These are phyloP conservation scores for Hypoxylon sp. DNA, from an alignment of 2,329 filamentous ascomycete species.

Conservation along the genomic window DNA sequence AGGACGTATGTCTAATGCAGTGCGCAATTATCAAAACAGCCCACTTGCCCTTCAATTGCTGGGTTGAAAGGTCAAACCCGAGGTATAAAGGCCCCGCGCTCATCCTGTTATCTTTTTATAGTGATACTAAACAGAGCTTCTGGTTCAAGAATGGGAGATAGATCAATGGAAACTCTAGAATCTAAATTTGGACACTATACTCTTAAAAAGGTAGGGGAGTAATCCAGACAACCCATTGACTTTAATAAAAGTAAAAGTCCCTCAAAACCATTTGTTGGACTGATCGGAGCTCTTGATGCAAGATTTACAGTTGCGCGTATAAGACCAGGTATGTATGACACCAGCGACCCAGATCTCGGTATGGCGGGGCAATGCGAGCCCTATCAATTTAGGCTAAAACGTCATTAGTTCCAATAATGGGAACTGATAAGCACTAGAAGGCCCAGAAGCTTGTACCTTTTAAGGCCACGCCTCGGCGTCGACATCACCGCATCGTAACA, in stretches of 20 bases:
- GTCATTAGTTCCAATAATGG: conserved; percentile 37
- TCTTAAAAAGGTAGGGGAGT: not conserved
- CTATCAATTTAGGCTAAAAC: conserved; percentile 45
- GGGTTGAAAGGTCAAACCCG: conserved; percentile 96
- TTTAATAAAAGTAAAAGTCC: conserved; percentile 32
- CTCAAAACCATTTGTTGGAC: conserved; percentile 25
- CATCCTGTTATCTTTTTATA: conserved; percentile 49
- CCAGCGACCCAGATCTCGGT: conserved; percentile 38
- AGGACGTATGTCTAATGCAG: not conserved
- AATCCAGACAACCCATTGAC: conserved; percentile 14
- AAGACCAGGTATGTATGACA: conserved; percentile 24
- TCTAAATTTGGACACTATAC: conserved; percentile 14
- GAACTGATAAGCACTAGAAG: conserved; percentile 26
- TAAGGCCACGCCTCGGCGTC: not conserved
- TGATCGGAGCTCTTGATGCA: conserved; percentile 39
- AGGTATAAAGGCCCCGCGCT: conserved; percentile 78
- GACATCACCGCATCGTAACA: conserved; percentile 6
- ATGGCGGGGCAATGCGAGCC: conserved; percentile 42
- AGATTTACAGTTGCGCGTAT: conserved; percentile 30
- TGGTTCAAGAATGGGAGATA: conserved; percentile 8
- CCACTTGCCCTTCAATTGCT: conserved; percentile 87
- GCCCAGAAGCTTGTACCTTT: conserved; percentile 16
- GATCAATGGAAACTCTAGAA: conserved; percentile 13
- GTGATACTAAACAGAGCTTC: conserved; percentile 3
- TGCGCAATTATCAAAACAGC: not conserved